Evolutionary conservation across 225 moss, liverwort and hornwort genomes (phyloP).

Genomic region (Pleurozium schreberi): DNA sequence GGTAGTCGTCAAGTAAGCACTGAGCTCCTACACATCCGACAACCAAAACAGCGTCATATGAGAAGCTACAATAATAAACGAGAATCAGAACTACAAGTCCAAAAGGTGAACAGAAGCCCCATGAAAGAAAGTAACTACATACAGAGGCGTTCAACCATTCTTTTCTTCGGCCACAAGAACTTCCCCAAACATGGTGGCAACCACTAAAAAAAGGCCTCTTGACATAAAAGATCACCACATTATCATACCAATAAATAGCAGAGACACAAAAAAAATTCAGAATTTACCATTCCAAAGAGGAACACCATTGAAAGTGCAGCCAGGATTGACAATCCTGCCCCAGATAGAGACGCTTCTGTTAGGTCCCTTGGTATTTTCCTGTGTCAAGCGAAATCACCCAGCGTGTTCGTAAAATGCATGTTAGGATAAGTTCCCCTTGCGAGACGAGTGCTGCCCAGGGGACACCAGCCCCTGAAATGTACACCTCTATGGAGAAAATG

Average conservation of each 20-base stretch:
- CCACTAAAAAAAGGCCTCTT: not conserved
- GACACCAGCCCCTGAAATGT: not conserved
- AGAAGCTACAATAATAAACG: not conserved
- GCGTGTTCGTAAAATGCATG: not conserved
- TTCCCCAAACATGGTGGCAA: not conserved
- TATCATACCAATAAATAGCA: not conserved
- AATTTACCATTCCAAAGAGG: slow-evolving; percentile 68
- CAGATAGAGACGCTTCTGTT: slow-evolving; percentile 75
- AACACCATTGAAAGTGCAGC: slow-evolving; percentile 73
- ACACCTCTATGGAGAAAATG: not conserved
- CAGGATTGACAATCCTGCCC: slow-evolving; percentile 68
- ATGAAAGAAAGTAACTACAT: not conserved
- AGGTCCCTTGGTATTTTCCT: slow-evolving; percentile 84
- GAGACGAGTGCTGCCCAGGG: not conserved
- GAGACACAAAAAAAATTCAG: not conserved
- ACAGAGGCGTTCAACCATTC: not conserved
- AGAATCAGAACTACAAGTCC: not conserved
- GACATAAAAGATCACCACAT: not conserved
- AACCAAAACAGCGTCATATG: not conserved
- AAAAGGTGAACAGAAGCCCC: not conserved
- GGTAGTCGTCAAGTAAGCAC: slow-evolving; percentile 40
- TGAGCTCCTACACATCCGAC: slow-evolving; percentile 47
- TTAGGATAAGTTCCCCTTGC: not conserved
- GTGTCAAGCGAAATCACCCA: slow-evolving; percentile 2
- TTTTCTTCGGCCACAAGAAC: not conserved